Base-by-base conservation (phyloP, 2,329 filamentous ascomycete species). In the Stachybotrys elegans region DNA sequence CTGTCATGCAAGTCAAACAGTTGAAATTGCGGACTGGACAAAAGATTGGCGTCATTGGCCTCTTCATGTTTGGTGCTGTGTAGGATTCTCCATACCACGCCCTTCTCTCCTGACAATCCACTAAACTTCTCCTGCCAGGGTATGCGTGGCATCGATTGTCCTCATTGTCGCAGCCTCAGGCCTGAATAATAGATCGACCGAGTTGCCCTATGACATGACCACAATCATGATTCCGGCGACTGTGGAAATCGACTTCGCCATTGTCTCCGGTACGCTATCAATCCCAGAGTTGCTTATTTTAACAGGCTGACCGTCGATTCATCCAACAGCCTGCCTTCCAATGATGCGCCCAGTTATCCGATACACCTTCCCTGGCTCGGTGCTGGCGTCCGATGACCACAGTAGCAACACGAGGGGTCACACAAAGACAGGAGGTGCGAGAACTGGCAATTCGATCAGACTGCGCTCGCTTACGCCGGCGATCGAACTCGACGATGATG, bases 51-150 rank as follows among this genome's bases (percentile, higher is more conserved):
- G 56, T 61, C 7, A 51, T 53, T 14, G 50, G 52, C 4, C 43
- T 63, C 11, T 63, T 63, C 43, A 47, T 52, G 21, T 59, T 59
- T 43, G 60, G 60, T 3, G 45, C 51, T 2, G 43, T 61, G 51
- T 63, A 44, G 31, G 59, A 39, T 5, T 17, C n/a, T 12, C 14
- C 17, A 7, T 14, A 17, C 14, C 11, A n/a, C 6, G 31, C 21
- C 14, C 1, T 16, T 17, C 22, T n/a, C 11, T 16, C 22, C 31
- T 45, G 20, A 43, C 12, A 7, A 5, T 23, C 19, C 19, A 31
- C 20, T 37, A 16, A 6, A 32, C 29, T n/a, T 29, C 23, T 11
- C 8, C 20, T 12, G 5, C 0, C 16, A 55, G 55, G 21, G 46
- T 56, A 20, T 61, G 58, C 20, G 43, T 59, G 6, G 56, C 56